Evolutionary conservation across 176 grass and related monocot species (phyloP), one percentile per base, ranked within the genome.

Genomic region (Eragrostis curvula): DNA sequence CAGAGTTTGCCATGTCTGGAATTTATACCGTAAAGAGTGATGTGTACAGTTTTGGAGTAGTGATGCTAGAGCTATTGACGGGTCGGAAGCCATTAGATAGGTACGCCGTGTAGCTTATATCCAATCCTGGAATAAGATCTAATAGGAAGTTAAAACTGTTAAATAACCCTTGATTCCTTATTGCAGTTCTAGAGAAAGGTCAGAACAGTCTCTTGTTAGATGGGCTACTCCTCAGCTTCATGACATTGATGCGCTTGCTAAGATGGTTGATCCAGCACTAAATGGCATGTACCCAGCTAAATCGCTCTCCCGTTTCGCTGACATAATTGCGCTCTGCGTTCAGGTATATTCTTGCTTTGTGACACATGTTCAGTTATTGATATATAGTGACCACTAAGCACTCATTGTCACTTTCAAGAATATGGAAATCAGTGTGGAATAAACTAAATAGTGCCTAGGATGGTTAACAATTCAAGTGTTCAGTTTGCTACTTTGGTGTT

Each of bases 201-300:
- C 91, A 45, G 93, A 99, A 86, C 97, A 99, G 71, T 99, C 97
- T 57, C 91, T 99, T 60, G 97, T 99, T 42, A 92, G 89, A 86
- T 99, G 97, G 97, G 97, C 97, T 87, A 86, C 91, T 1, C 97
- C 97, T 66, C 97, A 99, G 80, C 97, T 99, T 84, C 97, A 99
- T 75, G 97, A 99, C 70, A 99, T 96, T 1, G 97, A 99, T 88
- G 91, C 91, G 41, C 83, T 99, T 81, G 84, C 97, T 71, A 99
- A 91, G 88, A 96, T 99, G 97, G 97, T 99, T 28, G 97, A 99
- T 88, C 89, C 97, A 79, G 80, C 93, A 50, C 47, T 99, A 70
- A 99, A 99, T 66, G 97, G 97, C 82, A 99, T 99, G 85, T 99
- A 99, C 72, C 97, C 97, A 67, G 97, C 91, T 42, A 99, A 99